phyloP scores from a whole-genome alignment of 257 asterid species.

The Gardenia jasminoides region DNA sequence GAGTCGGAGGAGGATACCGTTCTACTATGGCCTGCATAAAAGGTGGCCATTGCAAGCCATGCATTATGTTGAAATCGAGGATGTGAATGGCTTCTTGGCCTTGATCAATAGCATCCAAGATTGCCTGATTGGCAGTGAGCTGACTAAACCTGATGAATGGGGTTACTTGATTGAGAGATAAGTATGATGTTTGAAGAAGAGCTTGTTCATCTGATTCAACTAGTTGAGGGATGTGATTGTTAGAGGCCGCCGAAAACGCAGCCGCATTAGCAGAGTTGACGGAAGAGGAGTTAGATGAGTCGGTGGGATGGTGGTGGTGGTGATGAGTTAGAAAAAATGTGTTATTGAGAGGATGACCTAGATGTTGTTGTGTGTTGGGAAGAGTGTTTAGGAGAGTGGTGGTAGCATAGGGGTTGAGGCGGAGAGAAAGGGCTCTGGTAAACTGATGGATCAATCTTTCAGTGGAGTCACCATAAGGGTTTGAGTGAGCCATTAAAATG shows the following conservation, averaged over 20 bases:
- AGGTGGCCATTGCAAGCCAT: constrained; percentile 99
- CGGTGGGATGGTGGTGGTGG: not conserved
- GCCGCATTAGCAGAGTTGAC: not conserved
- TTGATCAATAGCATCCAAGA: constrained; percentile 61
- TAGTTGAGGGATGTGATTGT: not conserved
- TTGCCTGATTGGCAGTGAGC: constrained; percentile 91
- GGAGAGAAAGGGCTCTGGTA: constrained; percentile 69
- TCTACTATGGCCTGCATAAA: constrained; percentile 91
- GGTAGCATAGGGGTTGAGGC: constrained; percentile 41
- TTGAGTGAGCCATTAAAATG: constrained; percentile 52
- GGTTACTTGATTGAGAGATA: constrained; percentile 76
- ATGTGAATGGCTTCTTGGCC: constrained; percentile 72
- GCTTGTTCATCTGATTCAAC: constrained; percentile 35
- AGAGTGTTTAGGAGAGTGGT: constrained; percentile 19
- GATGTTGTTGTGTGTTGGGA: constrained; percentile 6
- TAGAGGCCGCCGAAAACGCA: not conserved
- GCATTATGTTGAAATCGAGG: constrained; percentile 88
- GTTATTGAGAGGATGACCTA: not conserved
- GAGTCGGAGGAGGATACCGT: constrained; percentile 66
- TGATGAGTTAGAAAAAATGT: not conserved
- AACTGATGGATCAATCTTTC: constrained; percentile 85
- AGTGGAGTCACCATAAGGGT: constrained; percentile 85
- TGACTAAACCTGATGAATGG: constrained; percentile 83
- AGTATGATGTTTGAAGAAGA: constrained; percentile 65
- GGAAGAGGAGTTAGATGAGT: no score